Base-by-base conservation (phyloP, 768 basidiomycete species). In the Russula ochroleuca region DNA sequence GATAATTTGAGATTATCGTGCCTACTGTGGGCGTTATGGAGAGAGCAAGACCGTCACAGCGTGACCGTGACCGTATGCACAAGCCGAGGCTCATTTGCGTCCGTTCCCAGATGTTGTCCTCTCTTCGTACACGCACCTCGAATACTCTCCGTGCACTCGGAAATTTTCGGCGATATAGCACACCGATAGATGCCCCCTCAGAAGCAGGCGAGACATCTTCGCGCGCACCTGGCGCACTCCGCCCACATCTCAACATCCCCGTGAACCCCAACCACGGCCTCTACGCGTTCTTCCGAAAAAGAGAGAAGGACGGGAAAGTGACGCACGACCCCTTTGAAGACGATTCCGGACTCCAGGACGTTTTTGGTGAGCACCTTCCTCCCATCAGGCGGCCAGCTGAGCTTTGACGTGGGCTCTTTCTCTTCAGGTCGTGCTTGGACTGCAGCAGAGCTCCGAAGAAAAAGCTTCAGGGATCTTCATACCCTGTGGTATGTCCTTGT, bases 391-490 rank as follows among this genome's bases (percentile, higher is more conserved):
- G 35, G 28, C 28, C 8, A 54, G 55, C 40, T 28, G 5, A 58
- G 38, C 57, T 45, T 57, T 50, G 45, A 67, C 40, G 43, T 50
- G 41, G 49, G 35, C 35, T 8, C 33, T 37, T 62, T 15, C 10
- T 31, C 25, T 63, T n/a, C 70, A 95, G 96, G 94, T 45, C 85
- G 96, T 57, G 79, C 90, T 28, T 98, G 95, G 95, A 81, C 77
- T 58, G 87, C 94, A 8, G 79, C 83, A 11, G 97, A 98, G 71
- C 80, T 99, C 51, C 82, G 97, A 41, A 79, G 87, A 58, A 98
- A 98, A 75, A 90, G 85, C 67, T 98, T 98, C 79, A 83, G 84
- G 64, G 95, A 98, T 72, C 77, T 99, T 66, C 97, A 99, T 74
- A 90, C 86, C 10, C 80, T 99, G 41, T 99, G 97, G 96, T 98